These are phyloP conservation scores for Dendrostoma leiphaemia DNA, from an alignment of 2,329 filamentous ascomycete species.

Conservation along the genomic window DNA sequence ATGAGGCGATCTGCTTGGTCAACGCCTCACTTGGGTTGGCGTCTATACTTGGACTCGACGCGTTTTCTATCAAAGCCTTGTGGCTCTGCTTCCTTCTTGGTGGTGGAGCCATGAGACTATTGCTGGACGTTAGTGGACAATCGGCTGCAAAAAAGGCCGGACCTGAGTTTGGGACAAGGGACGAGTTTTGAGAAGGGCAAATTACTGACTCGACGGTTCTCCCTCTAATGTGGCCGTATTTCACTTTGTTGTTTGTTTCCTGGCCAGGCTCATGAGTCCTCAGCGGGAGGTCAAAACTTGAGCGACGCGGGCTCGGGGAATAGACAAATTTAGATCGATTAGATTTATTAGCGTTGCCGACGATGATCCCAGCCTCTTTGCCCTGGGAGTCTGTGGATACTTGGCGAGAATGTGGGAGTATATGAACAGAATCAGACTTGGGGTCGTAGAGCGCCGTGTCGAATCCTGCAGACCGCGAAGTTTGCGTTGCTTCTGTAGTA, in stretches of 20 bases:
- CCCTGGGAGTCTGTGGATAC: neutral
- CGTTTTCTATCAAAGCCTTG: conserved; percentile 5
- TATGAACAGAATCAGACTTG: conserved; percentile 7
- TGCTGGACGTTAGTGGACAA: neutral
- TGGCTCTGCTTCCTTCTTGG: conserved; percentile 11
- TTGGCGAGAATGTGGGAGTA: conserved; percentile 6
- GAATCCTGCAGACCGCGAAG: conserved; percentile 11
- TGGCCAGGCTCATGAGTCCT: neutral
- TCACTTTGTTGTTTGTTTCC: conserved; percentile 1
- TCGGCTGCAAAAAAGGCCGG: neutral
- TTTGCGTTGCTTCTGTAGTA: conserved; percentile 4
- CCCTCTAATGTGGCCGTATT: neutral
- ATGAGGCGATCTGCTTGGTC: conserved; percentile 15
- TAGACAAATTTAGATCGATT: neutral
- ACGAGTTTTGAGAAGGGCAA: neutral
- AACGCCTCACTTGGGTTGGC: conserved; percentile 15
- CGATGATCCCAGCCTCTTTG: neutral
- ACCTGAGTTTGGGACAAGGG: too few relatives aligned
- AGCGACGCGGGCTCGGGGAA: conserved; percentile 2
- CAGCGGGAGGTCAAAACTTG: conserved; percentile 10
- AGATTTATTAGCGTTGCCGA: neutral
- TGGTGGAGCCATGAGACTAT: conserved; percentile 17
- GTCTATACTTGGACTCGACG: conserved; percentile 3
- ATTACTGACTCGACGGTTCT: neutral
- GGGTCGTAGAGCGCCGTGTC: conserved; percentile 16